Percentiles rank a stretch among this genome's conserved stretches.
These are phyloP conservation scores for Daphne laureola DNA, from an alignment of 441 rosid genomes.

Conservation along the genomic window DNA sequence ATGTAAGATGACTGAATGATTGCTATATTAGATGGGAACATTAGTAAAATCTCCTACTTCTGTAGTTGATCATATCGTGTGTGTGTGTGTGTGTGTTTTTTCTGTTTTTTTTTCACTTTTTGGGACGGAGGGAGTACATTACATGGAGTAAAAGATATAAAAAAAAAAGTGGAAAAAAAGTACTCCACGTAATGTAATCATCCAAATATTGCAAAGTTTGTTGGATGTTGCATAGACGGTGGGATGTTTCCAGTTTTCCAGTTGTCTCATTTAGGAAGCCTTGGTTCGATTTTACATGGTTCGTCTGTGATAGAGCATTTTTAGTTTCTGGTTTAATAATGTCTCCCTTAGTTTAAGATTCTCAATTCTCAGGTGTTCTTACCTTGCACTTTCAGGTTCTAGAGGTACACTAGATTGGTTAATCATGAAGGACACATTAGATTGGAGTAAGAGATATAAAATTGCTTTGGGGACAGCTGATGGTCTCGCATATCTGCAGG, in stretches of 20 bases:
- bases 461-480: constrained; percentile 79
- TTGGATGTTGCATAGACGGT: constrained; percentile 74
- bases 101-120: too few species aligned
- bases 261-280: constrained; percentile 70
- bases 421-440: constrained; percentile 26
- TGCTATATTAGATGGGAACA: too few species aligned
- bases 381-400: constrained; percentile 32
- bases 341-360: neutral
- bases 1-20: too few species aligned
- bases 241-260: constrained; percentile 79
- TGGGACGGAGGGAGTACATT: too few species aligned
- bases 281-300: constrained; percentile 81
- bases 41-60: too few species aligned
- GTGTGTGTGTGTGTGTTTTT: too few species aligned
- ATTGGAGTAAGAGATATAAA: constrained; percentile 76
- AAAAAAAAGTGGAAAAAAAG: too few species aligned
- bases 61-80: too few species aligned
- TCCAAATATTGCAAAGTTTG: constrained; percentile 77
- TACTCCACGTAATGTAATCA: too few species aligned
- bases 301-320: constrained; percentile 6
- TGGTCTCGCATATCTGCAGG: constrained; percentile 83
- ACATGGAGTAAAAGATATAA: too few species aligned
- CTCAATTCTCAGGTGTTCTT: constrained; percentile 2
- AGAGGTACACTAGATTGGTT: constrained; percentile 51
- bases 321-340: neutral